Percentiles rank a stretch among this genome's conserved stretches.
phyloP scores from a whole-genome alignment of 371 early-diverging fungal species.

The Mucor piriformis region DNA sequence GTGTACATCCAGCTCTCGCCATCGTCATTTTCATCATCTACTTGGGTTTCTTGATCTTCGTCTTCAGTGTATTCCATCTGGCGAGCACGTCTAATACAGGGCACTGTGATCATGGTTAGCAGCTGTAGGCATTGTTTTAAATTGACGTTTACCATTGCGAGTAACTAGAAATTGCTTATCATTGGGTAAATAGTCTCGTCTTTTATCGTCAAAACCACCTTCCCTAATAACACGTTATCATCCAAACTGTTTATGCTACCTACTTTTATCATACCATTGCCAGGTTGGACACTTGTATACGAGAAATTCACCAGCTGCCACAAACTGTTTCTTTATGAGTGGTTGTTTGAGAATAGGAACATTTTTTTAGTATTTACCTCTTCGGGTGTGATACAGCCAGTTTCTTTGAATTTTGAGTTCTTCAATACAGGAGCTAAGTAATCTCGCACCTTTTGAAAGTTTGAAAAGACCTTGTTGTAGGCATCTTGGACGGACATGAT shows the following conservation, averaged over 20 bases:
- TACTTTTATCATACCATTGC: slow-evolving; percentile 72
- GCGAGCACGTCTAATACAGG: slow-evolving; percentile 89
- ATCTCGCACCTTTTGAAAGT: slow-evolving; percentile 65
- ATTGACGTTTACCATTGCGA: slow-evolving; percentile 70
- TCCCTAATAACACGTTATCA: slow-evolving; percentile 75
- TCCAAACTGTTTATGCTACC: not conserved
- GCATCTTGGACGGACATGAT: slow-evolving; percentile 51
- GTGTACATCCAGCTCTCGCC: slow-evolving; percentile 88
- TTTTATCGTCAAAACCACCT: slow-evolving; percentile 79
- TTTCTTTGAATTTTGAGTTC: slow-evolving; percentile 93
- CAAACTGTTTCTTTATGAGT: too few species aligned
- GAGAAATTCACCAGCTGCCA: slow-evolving; percentile 95
- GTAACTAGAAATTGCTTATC: slow-evolving; percentile 97
- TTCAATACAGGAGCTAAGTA: slow-evolving; percentile 93
- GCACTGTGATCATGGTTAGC: slow-evolving; percentile 53
- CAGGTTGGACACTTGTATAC: slow-evolving; percentile 99
- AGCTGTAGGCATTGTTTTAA: not conserved
- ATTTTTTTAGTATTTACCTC: slow-evolving; percentile 74
- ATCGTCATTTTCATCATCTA: slow-evolving; percentile 48
- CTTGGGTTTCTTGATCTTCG: slow-evolving; percentile 54
- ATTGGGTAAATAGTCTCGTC: slow-evolving; percentile 86
- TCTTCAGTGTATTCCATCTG: slow-evolving; percentile 82
- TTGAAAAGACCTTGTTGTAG: slow-evolving; percentile 52
- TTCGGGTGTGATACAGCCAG: slow-evolving; percentile 93
- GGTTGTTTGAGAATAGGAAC: too few species aligned